Conservation (phyloP, 176 grass and related monocot genomes). For the Cenchrus americanus region DNA sequence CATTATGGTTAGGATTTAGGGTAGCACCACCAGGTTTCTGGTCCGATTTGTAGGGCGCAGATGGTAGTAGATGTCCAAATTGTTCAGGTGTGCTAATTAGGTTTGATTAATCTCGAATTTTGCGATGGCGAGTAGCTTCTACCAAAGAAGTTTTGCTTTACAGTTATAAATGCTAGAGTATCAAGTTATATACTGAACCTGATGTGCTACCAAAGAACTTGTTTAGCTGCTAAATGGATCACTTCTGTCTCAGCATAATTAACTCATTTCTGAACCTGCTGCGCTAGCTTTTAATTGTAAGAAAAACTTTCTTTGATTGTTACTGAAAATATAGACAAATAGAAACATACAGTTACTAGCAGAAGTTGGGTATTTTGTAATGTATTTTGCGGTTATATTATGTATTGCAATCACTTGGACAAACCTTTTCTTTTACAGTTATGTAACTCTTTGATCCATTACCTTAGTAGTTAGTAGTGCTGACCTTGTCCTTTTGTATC, state of each 20-base stretch:
- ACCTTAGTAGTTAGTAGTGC: not conserved
- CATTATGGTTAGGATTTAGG: not conserved
- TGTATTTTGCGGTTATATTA: not conserved
- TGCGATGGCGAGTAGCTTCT: not conserved
- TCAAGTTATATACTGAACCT: not conserved
- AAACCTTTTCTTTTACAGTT: not conserved
- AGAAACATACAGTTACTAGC: not conserved
- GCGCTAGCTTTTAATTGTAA: not conserved
- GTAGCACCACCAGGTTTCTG: not conserved
- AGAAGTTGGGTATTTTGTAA: not conserved
- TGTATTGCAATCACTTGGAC: not conserved
- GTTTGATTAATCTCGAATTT: not conserved
- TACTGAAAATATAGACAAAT: not conserved
- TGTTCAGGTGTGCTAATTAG: not conserved
- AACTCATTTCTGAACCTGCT: not conserved
- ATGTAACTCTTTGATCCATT: not conserved
- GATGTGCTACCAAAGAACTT: not conserved
- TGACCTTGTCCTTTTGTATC: not conserved
- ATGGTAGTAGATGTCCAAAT: not conserved
- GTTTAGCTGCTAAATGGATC: not conserved
- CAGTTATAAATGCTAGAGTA: not conserved
- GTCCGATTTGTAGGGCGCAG: not conserved
- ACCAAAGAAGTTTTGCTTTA: not conserved
- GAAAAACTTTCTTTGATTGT: not conserved
- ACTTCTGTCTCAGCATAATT: not conserved